Conservation (phyloP, 2,329 filamentous ascomycete species). For the Magnaporthiopsis poae region DNA sequence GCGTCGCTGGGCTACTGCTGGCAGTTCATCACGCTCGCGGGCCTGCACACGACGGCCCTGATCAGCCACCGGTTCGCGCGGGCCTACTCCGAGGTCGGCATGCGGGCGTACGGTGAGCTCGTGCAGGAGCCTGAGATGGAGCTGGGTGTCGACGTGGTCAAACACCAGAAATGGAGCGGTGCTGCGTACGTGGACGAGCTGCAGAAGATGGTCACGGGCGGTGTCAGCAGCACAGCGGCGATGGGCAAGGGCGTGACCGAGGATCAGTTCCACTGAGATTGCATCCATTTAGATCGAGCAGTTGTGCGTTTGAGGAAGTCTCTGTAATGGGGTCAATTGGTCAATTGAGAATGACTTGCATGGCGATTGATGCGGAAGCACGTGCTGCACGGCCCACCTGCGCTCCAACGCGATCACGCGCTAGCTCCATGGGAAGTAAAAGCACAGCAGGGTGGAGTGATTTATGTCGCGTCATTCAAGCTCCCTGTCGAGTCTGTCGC, state of each 20-base stretch:
- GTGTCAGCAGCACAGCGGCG: conserved; percentile 80
- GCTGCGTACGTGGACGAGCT: conserved; percentile 90
- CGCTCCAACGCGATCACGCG: neutral
- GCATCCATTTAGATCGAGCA: neutral
- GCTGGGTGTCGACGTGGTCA: conserved; percentile 81
- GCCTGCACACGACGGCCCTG: conserved; percentile 87
- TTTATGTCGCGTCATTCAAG: conserved; percentile 1
- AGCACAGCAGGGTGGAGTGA: neutral
- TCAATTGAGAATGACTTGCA: neutral
- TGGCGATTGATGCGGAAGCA: neutral
- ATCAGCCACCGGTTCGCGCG: conserved; percentile 82
- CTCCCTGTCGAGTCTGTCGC: neutral
- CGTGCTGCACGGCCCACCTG: neutral
- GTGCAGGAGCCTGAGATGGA: conserved; percentile 98
- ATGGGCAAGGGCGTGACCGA: conserved; percentile 98
- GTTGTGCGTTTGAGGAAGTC: no score
- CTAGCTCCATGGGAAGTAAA: neutral
- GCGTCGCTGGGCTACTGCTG: conserved; percentile 88
- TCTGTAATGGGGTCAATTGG: no score
- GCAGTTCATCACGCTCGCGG: conserved; percentile 99
- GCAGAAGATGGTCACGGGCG: conserved; percentile 93
- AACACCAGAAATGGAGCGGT: conserved; percentile 97
- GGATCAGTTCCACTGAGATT: conserved; percentile 69
- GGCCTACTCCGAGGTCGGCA: conserved; percentile 71
- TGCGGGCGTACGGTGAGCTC: conserved; percentile 93